Evolutionary conservation across 2,329 filamentous ascomycete genomes (phyloP).

Genomic region (Verticillium nubilum): DNA sequence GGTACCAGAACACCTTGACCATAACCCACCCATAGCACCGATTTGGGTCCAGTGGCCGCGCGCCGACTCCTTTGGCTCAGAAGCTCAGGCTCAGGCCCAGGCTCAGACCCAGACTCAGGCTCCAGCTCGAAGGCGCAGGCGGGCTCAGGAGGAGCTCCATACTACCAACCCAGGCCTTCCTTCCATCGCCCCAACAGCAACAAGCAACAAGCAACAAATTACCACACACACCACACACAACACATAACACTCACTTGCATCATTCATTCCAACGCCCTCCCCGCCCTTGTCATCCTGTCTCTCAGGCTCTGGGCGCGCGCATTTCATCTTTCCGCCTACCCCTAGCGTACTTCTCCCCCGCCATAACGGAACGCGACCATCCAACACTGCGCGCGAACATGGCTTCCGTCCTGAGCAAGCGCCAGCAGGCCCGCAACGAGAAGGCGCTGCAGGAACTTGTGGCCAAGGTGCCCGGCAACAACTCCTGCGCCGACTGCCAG

Average conservation of each 20-base stretch:
- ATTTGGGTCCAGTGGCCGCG: not conserved
- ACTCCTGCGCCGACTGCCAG: conserved; percentile 88
- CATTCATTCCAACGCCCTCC: not conserved
- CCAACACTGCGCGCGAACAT: conserved; percentile 35
- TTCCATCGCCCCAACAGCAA: not conserved
- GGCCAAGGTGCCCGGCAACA: conserved; percentile 78
- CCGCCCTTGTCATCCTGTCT: not conserved
- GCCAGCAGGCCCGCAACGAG: conserved; percentile 97
- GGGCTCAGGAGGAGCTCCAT: not conserved
- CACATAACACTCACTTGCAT: not conserved
- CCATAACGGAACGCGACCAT: not conserved
- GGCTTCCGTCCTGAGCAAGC: conserved; percentile 79
- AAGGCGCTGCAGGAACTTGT: conserved; percentile 85
- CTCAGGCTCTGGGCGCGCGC: not conserved
- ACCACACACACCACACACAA: not conserved
- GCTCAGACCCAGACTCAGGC: not conserved
- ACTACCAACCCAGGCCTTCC: not conserved
- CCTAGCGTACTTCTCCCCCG: not conserved
- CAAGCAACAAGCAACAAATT: not conserved
- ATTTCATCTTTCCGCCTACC: conserved; percentile 2
- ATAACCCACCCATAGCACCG: not conserved
- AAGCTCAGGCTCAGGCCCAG: not conserved
- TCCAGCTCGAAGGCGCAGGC: too few relatives aligned
- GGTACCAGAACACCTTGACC: not conserved
- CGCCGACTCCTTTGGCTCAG: not conserved